Evolutionary conservation across 1,139 yeast species (phyloP), one percentile per base, ranked within the genome.

Genomic region (Lodderomyces theae): DNA sequence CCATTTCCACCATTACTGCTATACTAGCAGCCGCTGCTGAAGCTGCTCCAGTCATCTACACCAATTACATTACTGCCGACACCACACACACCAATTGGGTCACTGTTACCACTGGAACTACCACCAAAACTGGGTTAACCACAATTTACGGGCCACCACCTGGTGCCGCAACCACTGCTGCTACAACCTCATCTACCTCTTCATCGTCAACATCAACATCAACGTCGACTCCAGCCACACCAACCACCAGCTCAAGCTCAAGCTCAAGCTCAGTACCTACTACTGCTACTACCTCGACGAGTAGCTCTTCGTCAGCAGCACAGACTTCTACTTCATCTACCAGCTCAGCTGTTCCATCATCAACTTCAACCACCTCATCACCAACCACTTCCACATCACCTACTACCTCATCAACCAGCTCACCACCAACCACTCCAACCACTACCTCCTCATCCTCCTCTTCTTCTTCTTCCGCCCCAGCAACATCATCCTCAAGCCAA

Each of bases 31-130:
- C 42, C 7, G 31, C 34, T 6, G 22, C 45, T 17, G 40, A 43
- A 21, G 63, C 63, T 4, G 51, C 58, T 24, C 61, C 62, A 3
- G 23, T 18, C 12, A 35, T 53, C 13, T 45, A 58, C 34, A 61
- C 65, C 17, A 34, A 51, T 18, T 41, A 38, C n/a, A 53, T 53
- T 38, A 58, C 64, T 13, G 64, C 64, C 10, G 49, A 21, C 10
- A 28, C 57, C 2, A 49, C 64, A 2, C 50, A 51, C 9, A 60
- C 64, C 18, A 42, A 50, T 12, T 51, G 52, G 40, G 47, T 51
- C 10, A 57, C 60, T 25, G 26, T 28, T 17, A 18, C 31, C n/a
- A 19, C 38, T 5, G 38, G 38, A 34, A 34, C 36, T 29, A 34
- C 36, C 13, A 22, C 26, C 7, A n/a, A 24, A 12, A 16, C 24